Percentiles rank a stretch among this genome's conserved stretches.
Conservation (phyloP, 2,329 filamentous ascomycete genomes). For the Lachnellula arida region DNA sequence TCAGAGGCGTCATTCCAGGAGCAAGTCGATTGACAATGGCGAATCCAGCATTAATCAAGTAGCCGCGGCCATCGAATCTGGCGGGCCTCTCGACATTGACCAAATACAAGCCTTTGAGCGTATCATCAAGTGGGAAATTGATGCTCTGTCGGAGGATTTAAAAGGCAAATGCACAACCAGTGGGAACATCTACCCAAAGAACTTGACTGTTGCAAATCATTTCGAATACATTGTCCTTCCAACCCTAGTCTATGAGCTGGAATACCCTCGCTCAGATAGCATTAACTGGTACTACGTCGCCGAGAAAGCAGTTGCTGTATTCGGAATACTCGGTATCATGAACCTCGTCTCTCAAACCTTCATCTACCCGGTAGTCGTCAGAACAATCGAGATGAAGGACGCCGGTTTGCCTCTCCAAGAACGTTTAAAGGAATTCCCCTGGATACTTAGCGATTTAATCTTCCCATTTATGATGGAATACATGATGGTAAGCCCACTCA, state of each 20-base stretch:
- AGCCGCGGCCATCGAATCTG: slow-evolving; percentile 56
- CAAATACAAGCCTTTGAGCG: slow-evolving; percentile 60
- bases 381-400: slow-evolving; percentile 63
- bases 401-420: slow-evolving; percentile 54
- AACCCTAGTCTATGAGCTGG: slow-evolving; percentile 73
- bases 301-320: slow-evolving; percentile 65
- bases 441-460: slow-evolving; percentile 68
- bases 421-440: slow-evolving; percentile 65
- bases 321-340: slow-evolving; percentile 74
- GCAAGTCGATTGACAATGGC: slow-evolving; percentile 16
- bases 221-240: slow-evolving; percentile 71
- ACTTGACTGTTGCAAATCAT: slow-evolving; percentile 60
- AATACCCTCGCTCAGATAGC: slow-evolving; percentile 65
- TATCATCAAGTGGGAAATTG: slow-evolving; percentile 60
- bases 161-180: slow-evolving; percentile 50
- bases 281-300: slow-evolving; percentile 72
- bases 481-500: slow-evolving; percentile 36
- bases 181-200: slow-evolving; percentile 58
- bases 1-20: slow-evolving; percentile 39
- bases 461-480: slow-evolving; percentile 80
- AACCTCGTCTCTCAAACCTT: slow-evolving; percentile 71
- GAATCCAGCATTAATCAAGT: slow-evolving; percentile 53
- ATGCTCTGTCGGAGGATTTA: slow-evolving; percentile 55
- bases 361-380: slow-evolving; percentile 71
- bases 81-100: slow-evolving; percentile 53